phyloP scores from a whole-genome alignment of 345 rosid genomes.

The Viola odorata region DNA sequence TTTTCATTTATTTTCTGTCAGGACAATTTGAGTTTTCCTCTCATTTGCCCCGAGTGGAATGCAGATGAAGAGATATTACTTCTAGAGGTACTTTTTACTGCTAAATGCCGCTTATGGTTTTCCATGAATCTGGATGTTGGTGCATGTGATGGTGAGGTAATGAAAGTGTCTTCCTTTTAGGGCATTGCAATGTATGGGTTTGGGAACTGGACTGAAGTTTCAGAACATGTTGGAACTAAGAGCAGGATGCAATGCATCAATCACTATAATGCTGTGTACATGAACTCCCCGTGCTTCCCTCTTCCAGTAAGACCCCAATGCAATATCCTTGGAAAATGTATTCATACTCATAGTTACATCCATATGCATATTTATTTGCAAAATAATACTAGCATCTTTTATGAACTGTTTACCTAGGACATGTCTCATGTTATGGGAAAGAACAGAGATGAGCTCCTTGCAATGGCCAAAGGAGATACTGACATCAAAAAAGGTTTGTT shows the following conservation, averaged over 20 bases:
- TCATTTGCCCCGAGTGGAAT: slow-evolving; percentile 87
- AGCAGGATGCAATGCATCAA: slow-evolving; percentile 62
- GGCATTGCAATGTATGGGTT: slow-evolving; percentile 94
- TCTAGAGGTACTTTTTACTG: slow-evolving; percentile 54
- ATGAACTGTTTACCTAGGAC: slow-evolving; percentile 41
- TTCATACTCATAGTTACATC: background rate
- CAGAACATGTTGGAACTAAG: slow-evolving; percentile 85
- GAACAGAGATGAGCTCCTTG: slow-evolving; percentile 86
- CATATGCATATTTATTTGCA: background rate
- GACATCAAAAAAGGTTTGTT: slow-evolving; percentile 53
- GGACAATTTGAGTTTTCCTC: slow-evolving; percentile 94
- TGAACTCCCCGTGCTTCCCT: slow-evolving; percentile 82
- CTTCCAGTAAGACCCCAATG: slow-evolving; percentile 57
- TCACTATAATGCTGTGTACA: slow-evolving; percentile 70
- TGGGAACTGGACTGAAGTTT: slow-evolving; percentile 93
- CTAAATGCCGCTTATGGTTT: slow-evolving; percentile 5
- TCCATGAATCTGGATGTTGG: slow-evolving; percentile 14
- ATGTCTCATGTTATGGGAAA: slow-evolving; percentile 83
- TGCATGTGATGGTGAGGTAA: slow-evolving; percentile 24
- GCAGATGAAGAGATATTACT: slow-evolving; percentile 91
- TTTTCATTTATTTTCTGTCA: slow-evolving; percentile 17
- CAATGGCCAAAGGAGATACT: slow-evolving; percentile 56
- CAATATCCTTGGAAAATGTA: background rate
- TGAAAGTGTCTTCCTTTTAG: slow-evolving; percentile 32
- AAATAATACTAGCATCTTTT: slow-evolving; percentile 3